These are phyloP conservation scores for Candida endomychidarum DNA, from an alignment of 805 yeast species.

Conservation along the genomic window DNA sequence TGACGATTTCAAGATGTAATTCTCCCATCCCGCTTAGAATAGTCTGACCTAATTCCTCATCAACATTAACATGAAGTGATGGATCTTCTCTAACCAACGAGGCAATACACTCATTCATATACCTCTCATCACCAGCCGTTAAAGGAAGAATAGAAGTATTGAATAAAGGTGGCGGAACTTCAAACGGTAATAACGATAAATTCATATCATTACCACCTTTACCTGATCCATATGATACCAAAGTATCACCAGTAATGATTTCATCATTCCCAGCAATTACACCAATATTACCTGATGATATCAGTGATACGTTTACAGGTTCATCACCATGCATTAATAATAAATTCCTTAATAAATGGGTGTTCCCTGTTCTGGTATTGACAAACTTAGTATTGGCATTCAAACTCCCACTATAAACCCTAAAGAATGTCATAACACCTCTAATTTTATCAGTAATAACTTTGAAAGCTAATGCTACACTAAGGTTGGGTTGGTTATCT, in stretches of 20 bases:
- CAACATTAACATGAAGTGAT: constrained; percentile 64
- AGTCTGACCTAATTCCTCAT: constrained; percentile 88
- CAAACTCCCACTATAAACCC: constrained; percentile 84
- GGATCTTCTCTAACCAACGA: constrained; percentile 86
- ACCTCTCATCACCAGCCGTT: constrained; percentile 75
- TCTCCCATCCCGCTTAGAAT: constrained; percentile 97
- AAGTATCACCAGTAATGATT: constrained; percentile 87
- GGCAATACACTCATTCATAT: constrained; percentile 68
- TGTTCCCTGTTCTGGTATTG: constrained; percentile 69
- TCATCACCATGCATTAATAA: constrained; percentile 85
- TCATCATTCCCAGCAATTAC: constrained; percentile 75
- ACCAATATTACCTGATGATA: constrained; percentile 84
- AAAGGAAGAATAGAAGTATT: constrained; percentile 80
- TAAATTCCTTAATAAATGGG: constrained; percentile 64
- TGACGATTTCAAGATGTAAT: constrained; percentile 85
- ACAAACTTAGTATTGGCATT: constrained; percentile 59
- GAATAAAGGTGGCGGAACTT: constrained; percentile 90
- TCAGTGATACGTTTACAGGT: constrained; percentile 65
- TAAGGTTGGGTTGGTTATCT: constrained; percentile 56
- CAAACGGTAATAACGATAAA: constrained; percentile 68
- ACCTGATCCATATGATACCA: constrained; percentile 59
- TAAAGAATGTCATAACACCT: constrained; percentile 79
- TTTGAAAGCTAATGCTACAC: constrained; percentile 87
- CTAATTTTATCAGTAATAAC: constrained; percentile 82
- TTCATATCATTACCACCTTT: constrained; percentile 44